Evolutionary conservation across 257 asterid genomes (phyloP).

Genomic region (Cruciata laevipes): DNA sequence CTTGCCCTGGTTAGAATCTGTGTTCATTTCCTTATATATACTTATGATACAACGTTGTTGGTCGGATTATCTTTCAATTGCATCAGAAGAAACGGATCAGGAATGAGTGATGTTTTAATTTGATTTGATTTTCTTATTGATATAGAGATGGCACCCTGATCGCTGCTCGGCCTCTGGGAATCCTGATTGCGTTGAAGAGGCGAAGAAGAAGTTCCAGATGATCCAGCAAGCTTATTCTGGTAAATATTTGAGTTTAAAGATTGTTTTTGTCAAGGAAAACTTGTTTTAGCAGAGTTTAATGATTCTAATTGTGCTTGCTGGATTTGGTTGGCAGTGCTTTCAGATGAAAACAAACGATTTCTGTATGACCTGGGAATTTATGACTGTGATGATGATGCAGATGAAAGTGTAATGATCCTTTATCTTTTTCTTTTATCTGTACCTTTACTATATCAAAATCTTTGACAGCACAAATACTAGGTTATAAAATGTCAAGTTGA

Average conservation of each 20-base stretch:
- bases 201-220: conserved; percentile 74
- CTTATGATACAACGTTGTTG: neutral
- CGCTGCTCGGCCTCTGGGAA: conserved; percentile 57
- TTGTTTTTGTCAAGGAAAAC: neutral
- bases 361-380: conserved; percentile 84
- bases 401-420: conserved; percentile 42
- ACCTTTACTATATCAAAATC: neutral
- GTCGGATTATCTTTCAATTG: neutral
- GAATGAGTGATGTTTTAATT: neutral
- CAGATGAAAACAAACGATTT: conserved; percentile 68
- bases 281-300: neutral
- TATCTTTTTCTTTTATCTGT: neutral
- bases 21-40: neutral
- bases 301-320: neutral
- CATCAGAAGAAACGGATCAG: neutral
- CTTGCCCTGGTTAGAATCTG: conserved; percentile 70
- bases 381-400: conserved; percentile 67
- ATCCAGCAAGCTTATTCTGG: conserved; percentile 93
- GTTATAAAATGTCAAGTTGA: neutral
- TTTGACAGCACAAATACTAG: neutral
- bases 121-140: neutral
- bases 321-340: conserved; percentile 45
- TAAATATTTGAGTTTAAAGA: conserved; percentile 9
- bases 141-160: conserved; percentile 93
- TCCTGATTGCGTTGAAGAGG: conserved; percentile 50